Evolutionary conservation across 352 stramenopile species (phyloP).

Genomic region (Pythium myriotylum): DNA sequence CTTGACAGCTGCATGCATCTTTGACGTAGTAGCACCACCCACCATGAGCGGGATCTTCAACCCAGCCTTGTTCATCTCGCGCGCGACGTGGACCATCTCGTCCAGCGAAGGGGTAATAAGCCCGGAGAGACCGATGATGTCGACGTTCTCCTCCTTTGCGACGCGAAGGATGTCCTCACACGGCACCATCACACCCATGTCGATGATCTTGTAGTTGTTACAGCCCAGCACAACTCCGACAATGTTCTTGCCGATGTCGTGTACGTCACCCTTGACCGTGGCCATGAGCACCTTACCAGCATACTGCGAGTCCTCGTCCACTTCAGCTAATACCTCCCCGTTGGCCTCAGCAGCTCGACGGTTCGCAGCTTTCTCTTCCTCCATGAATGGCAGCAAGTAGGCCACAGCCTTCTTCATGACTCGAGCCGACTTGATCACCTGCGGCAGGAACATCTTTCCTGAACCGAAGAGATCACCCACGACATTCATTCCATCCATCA

Average conservation of each 20-base stretch:
- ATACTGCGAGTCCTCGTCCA: constrained; percentile 84
- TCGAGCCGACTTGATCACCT: constrained; percentile 98
- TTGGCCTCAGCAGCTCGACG: constrained; percentile 68
- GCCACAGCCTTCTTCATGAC: constrained; percentile 99
- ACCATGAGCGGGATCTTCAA: constrained; percentile 96
- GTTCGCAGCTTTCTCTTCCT: constrained; percentile 94
- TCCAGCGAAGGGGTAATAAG: constrained; percentile 98
- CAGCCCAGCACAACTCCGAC: constrained; percentile 97
- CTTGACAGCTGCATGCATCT: constrained; percentile 99
- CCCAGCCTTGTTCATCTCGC: constrained; percentile 93
- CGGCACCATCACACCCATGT: constrained; percentile 97
- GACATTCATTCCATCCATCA: constrained; percentile 99
- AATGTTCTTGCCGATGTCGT: constrained; percentile 99
- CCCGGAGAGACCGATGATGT: constrained; percentile 96
- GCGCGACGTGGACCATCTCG: constrained; percentile 98
- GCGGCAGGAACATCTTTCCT: constrained; percentile 98
- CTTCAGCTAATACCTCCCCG: constrained; percentile 84
- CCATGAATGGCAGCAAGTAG: constrained; percentile 98
- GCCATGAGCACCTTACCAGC: constrained; percentile 95
- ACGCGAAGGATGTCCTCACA: constrained; percentile 85
- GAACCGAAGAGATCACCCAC: constrained; percentile 96
- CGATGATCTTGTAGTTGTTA: constrained; percentile 98
- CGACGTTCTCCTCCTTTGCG: constrained; percentile 85
- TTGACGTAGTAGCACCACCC: constrained; percentile 95
- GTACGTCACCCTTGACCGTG: constrained; percentile 98